phyloP scores from a whole-genome alignment of 1,284 basidiomycete genomes.

The Puccinia hordei region DNA sequence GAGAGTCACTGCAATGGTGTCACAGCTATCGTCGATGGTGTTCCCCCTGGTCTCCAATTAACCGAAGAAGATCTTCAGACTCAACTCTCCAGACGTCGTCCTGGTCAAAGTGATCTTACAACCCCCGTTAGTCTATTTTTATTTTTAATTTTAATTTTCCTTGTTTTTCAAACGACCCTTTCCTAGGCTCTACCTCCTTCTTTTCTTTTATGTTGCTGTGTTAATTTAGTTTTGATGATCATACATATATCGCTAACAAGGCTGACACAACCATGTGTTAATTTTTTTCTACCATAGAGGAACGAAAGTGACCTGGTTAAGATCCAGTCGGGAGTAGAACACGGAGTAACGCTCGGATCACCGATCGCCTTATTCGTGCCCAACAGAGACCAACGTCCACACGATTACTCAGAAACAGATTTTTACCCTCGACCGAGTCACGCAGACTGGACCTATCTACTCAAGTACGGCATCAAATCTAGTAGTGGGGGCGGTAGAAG shows the following conservation, averaged over 20 bases:
- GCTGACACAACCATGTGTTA: too few species aligned
- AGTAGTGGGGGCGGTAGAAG: conserved; percentile 93
- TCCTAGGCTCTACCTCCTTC: too few species aligned
- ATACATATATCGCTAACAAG: too few species aligned
- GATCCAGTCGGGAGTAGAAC: conserved; percentile 90
- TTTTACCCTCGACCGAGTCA: conserved; percentile 91
- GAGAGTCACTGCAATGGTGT: conserved; percentile 97
- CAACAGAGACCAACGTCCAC: conserved; percentile 97
- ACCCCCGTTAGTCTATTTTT: conserved; percentile 66
- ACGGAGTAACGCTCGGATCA: conserved; percentile 92
- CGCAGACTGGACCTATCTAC: conserved; percentile 96
- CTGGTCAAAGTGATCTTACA: conserved; percentile 94
- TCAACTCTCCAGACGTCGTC: conserved; percentile 86
- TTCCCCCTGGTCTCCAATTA: conserved; percentile 88
- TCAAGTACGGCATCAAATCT: conserved; percentile 97
- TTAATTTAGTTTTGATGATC: too few species aligned
- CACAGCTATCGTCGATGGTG: conserved; percentile 95
- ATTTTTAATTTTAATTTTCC: background rate
- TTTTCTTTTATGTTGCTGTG: too few species aligned
- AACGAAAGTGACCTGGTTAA: conserved; percentile 95
- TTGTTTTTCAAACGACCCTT: too few species aligned
- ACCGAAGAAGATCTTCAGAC: conserved; percentile 81
- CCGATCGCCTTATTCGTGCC: conserved; percentile 93
- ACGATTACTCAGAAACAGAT: conserved; percentile 93
- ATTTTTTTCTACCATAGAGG: conserved; percentile 61